Conservation (phyloP, 345 rosid species). For the Citrus sp. region DNA sequence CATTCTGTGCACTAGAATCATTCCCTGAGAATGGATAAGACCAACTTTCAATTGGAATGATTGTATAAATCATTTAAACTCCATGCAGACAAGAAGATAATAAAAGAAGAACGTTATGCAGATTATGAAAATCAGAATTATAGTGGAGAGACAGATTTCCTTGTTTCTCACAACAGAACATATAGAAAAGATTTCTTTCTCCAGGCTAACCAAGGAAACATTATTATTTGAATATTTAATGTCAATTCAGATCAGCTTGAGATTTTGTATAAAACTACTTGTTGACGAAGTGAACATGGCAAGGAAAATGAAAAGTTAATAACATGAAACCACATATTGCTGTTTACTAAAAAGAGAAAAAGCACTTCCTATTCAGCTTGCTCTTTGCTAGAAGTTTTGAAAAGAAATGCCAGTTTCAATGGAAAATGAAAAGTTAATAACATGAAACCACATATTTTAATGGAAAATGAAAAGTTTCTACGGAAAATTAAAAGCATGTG, state of each 20-base stretch:
- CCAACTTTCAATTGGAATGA: neutral
- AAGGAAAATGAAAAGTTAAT: too few species aligned
- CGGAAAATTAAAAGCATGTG: too few species aligned
- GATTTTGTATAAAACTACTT: neutral
- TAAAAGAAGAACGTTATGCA: neutral
- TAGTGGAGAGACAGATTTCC: too few species aligned
- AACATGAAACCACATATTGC: too few species aligned
- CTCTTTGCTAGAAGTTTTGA: too few species aligned
- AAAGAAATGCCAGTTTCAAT: too few species aligned
- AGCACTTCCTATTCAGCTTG: neutral
- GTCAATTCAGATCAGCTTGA: neutral
- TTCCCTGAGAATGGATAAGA: slow-evolving; percentile 47
- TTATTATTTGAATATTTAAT: neutral
- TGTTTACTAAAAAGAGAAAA: neutral
- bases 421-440: too few species aligned
- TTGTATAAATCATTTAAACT: neutral
- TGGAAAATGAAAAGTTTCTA: too few species aligned
- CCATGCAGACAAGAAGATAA: neutral
- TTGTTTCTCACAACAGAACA: neutral
- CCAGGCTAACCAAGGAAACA: neutral
- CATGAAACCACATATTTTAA: too few species aligned
- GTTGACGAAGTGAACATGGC: too few species aligned
- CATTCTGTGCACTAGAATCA: slow-evolving; percentile 84
- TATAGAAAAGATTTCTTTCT: neutral
- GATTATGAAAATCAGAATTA: neutral